Base-by-base conservation (phyloP, 331 rosid genomes). In the Pyracantha coccinea region DNA sequence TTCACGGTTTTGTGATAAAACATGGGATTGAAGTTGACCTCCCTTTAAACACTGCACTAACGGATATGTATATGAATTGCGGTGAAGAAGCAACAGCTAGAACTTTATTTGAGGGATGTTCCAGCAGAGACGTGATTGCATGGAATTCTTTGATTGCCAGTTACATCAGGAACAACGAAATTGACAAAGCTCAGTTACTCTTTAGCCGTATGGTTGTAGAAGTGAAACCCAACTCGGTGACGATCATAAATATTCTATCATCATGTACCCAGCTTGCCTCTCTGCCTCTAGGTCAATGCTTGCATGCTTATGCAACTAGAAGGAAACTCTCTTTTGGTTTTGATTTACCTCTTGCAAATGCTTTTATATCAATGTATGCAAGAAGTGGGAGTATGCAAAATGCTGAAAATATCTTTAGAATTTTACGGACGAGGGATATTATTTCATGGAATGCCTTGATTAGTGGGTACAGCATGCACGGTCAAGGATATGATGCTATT, bases 381-480 rank as follows among this genome's bases (percentile, higher is more conserved):
- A 76, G 85, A 79, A 80, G 89, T 17, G 87, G 89, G 20, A 78
- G 83, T 7, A 31, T 83, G 76, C 71, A 73, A 73, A 78, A 81
- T 35, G 87, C 89, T 58, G 82, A 81, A 61, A 72, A 55, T 68
- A 79, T 83, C 45, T 86, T 86, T 52, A 29, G 27, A 61, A 66
- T 61, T 63, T 53, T 81, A 50, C 82, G 53, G 19, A 47, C 52
- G 20, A 81, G 76, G 77, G 78, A 81, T 78, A 70, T 66, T 59
- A 69, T 83, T 78, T 72, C 89, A 5, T 86, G 87, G 85, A 86
- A 86, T 71, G 72, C 87, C 75, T 63, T 83, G 84, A 86, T 83
- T 58, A 76, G 80, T n/a, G 89, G 89, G 32, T 86, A 83, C 54
- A 66, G 84, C 58, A 28, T 55, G 76, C 82, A 86, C 4, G 87